Percentiles rank a stretch among this genome's conserved stretches.
phyloP scores from a whole-genome alignment of 1,139 yeast genomes.

The Pichia cactophila region DNA sequence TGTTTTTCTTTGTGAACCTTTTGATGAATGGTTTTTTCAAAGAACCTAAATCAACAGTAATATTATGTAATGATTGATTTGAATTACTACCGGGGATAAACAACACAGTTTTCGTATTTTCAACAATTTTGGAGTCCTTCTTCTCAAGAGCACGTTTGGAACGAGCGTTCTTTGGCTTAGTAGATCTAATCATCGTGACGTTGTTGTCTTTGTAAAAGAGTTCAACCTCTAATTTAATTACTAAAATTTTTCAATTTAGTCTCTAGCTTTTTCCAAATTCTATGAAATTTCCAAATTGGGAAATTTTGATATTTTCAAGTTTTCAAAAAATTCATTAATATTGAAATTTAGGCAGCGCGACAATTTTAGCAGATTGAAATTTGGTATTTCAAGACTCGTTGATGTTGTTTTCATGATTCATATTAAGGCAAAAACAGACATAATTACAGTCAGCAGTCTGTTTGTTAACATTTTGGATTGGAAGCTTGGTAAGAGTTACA shows the following conservation, averaged over 20 bases:
- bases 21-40: slow-evolving; percentile 88
- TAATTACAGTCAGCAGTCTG: too few species aligned
- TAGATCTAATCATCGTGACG: slow-evolving; percentile 54
- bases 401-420: too few species aligned
- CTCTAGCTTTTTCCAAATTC: not conserved
- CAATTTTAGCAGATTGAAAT: too few species aligned
- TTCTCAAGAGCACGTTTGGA: slow-evolving; percentile 90
- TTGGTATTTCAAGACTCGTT: too few species aligned
- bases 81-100: slow-evolving; percentile 87
- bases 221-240: too few species aligned
- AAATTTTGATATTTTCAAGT: too few species aligned
- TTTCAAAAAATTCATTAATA: too few species aligned
- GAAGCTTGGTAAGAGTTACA: not conserved
- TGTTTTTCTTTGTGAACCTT: slow-evolving; percentile 82
- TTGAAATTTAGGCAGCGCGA: too few species aligned
- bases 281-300: not conserved
- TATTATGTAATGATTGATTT: slow-evolving; percentile 75
- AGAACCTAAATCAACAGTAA: slow-evolving; percentile 83
- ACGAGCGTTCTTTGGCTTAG: slow-evolving; percentile 91
- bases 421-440: too few species aligned
- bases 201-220: not conserved
- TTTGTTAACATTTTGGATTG: too few species aligned
- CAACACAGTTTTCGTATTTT: slow-evolving; percentile 82
- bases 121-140: slow-evolving; percentile 81
- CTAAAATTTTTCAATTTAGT: not conserved